Base-by-base conservation (phyloP, 768 basidiomycete genomes). In the Russula brevipes region DNA sequence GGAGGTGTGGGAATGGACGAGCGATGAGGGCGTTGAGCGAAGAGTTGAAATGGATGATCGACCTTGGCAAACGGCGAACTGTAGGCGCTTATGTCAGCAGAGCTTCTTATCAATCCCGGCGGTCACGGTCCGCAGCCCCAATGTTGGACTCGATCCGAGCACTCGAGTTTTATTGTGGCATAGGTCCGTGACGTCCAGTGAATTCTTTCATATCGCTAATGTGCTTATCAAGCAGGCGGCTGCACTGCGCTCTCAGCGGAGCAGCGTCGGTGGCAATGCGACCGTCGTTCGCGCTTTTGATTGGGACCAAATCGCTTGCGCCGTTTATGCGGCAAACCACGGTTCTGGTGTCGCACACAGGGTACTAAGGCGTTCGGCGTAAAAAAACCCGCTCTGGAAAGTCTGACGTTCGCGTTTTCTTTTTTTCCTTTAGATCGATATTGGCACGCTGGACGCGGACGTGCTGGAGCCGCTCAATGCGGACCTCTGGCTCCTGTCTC, bases 91-190 rank as follows among this genome's bases (percentile, higher is more conserved):
- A 64, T 39, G 54, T 64, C 46, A 64, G 58, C 54, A 16, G 19
- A 31, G 5, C 58, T 57, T n/a, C 30, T 64, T 59, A 55, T 60
- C 58, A 54, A 38, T 35, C 6, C 5, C 33, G 6, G 8, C 24
- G 38, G 8, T 39, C 12, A 39, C 38, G 38, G 24, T 3, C 38
- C 38, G 4, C 38, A 39, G 12, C 38, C 38, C 38, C 9, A 9
- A 52, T 52, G 62, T 35, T 24, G 4, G 33, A 39, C 7, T 36
- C 66, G 30, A 42, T 64, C 35, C 46, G 67, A 10, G 76, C 71
- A 31, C 68, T 78, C 16, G 89, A 93, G 73, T 92, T 92, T 70
- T 92, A 89, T 74, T 83, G 84, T 57, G 91, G 91, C 39, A 91
- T 92, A 68, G 90, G 90, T 86, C 60, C 55, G 76, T 61, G 10